phyloP scores from a whole-genome alignment of 2,329 filamentous ascomycete species.

The Fonsecaea multimorphosa region DNA sequence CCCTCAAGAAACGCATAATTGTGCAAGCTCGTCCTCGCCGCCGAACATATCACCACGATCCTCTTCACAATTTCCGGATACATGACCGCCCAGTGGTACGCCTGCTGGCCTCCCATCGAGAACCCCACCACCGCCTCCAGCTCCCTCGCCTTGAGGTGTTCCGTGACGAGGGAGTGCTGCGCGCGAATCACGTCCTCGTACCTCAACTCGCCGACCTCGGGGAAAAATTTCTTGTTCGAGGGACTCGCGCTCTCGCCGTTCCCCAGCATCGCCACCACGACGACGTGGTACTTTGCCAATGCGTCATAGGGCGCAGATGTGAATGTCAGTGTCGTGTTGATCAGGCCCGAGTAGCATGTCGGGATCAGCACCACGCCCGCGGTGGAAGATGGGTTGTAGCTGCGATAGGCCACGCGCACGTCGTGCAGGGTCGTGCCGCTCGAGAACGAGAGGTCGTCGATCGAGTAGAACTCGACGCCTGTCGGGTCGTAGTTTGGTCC shows the following conservation, averaged over 20 bases:
- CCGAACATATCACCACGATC: conserved; percentile 54
- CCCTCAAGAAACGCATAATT: conserved; percentile 58
- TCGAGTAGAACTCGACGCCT: conserved; percentile 44
- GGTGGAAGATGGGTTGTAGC: conserved; percentile 48
- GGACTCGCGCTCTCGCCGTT: conserved; percentile 58
- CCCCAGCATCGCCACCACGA: conserved; percentile 56
- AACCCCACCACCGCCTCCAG: conserved; percentile 56
- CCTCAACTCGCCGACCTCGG: conserved; percentile 43
- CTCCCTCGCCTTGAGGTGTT: conserved; percentile 44
- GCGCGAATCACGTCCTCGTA: conserved; percentile 55
- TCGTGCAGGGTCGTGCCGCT: conserved; percentile 44
- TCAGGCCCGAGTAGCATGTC: conserved; percentile 62
- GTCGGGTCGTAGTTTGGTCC: conserved; percentile 37
- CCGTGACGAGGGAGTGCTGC: conserved; percentile 49
- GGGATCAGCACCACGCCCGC: conserved; percentile 56
- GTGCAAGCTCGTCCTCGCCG: conserved; percentile 54
- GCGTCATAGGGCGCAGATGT: conserved; percentile 45
- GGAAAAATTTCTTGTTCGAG: conserved; percentile 53
- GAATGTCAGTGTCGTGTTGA: conserved; percentile 59
- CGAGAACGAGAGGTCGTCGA: conserved; percentile 50
- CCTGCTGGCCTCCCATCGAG: conserved; percentile 59
- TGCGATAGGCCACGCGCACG: conserved; percentile 50
- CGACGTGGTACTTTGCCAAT: conserved; percentile 51
- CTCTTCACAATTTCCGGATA: conserved; percentile 50
- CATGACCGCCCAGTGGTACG: conserved; percentile 57